These are phyloP conservation scores for Trichoderma brevicompactum DNA, from an alignment of 2,329 filamentous ascomycete species.

Conservation along the genomic window DNA sequence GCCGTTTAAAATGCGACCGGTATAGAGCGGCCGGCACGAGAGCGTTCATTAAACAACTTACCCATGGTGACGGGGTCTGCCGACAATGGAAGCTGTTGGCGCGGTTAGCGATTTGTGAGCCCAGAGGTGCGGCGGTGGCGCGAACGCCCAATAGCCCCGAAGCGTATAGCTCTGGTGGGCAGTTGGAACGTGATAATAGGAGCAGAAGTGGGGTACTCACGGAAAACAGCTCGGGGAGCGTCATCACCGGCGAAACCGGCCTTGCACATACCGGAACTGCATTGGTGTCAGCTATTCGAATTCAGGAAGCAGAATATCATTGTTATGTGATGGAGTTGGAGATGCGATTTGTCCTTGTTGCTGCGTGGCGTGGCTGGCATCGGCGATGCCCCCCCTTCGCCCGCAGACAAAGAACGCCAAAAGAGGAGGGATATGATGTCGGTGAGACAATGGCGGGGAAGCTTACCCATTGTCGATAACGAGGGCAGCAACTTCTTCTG, in stretches of 20 bases:
- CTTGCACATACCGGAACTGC: slow-evolving; percentile 99
- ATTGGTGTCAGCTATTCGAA: slow-evolving; percentile 32
- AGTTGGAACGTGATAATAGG: slow-evolving; percentile 28
- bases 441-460: slow-evolving; percentile 46
- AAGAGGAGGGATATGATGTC: slow-evolving; percentile 37
- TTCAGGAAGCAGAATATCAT: slow-evolving; percentile 4
- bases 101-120: slow-evolving; percentile 18
- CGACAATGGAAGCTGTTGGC: slow-evolving; percentile 92
- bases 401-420: slow-evolving; percentile 12
- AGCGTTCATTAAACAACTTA: slow-evolving; percentile 58
- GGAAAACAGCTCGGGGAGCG: slow-evolving; percentile 99
- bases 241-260: slow-evolving; percentile 99
- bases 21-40: slow-evolving; percentile 24
- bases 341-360: slow-evolving; percentile 6
- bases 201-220: slow-evolving; percentile 68
- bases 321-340: not conserved
- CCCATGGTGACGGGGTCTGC: slow-evolving; percentile 99
- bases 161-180: slow-evolving; percentile 30
- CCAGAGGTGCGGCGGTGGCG: slow-evolving; percentile 21
- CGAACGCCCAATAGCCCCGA: slow-evolving; percentile 29
- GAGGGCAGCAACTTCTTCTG: slow-evolving; percentile 99
- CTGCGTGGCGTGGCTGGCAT: slow-evolving; percentile 18
- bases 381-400: slow-evolving; percentile 2
- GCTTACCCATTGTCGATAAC: slow-evolving; percentile 99
- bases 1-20: not conserved